Percentiles rank a stretch among this genome's conserved stretches.
Evolutionary conservation across 2,329 filamentous ascomycete genomes (phyloP).

Genomic region (Hirsutella rhossiliensis): DNA sequence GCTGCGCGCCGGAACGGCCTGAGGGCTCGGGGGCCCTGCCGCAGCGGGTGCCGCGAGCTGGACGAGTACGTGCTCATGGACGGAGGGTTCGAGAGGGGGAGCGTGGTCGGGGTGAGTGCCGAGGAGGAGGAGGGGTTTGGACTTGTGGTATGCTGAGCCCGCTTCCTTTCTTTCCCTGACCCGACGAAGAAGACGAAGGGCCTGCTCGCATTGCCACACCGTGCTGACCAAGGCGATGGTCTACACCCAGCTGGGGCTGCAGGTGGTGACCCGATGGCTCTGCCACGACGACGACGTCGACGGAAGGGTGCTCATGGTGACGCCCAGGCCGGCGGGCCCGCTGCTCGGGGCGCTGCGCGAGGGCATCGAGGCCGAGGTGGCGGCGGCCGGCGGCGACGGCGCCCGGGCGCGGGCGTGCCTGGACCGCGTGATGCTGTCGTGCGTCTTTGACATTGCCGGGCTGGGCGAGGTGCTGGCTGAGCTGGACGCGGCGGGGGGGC

Average conservation of each 20-base stretch:
- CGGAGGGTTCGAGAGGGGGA: conserved; percentile 37
- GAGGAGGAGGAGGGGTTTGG: conserved; percentile 37
- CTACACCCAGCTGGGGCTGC: conserved; percentile 29
- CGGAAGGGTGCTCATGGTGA: conserved; percentile 30
- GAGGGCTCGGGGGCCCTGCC: conserved; percentile 16
- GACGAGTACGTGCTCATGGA: conserved; percentile 33
- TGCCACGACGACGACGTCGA: conserved; percentile 8
- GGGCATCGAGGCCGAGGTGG: conserved; percentile 25
- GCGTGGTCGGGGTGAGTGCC: conserved; percentile 40
- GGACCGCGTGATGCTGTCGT: conserved; percentile 38
- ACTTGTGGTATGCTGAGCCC: conserved; percentile 25
- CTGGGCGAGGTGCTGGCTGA: conserved; percentile 45
- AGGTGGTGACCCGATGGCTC: conserved; percentile 31
- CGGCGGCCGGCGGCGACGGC: conserved; percentile 6
- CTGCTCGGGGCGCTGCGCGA: conserved; percentile 29
- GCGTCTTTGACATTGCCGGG: conserved; percentile 47
- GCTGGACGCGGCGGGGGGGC: background rate
- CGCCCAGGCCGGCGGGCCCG: conserved; percentile 28
- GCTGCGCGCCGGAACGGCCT: conserved; percentile 19
- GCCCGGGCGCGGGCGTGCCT: conserved; percentile 24
- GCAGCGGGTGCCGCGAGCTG: conserved; percentile 34
- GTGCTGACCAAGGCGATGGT: too few species aligned
- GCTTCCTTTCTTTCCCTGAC: background rate
- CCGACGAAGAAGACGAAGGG: background rate
- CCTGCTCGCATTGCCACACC: background rate